Evolutionary conservation across 345 rosid species (phyloP).

Genomic region (Pelargonium nanum): DNA sequence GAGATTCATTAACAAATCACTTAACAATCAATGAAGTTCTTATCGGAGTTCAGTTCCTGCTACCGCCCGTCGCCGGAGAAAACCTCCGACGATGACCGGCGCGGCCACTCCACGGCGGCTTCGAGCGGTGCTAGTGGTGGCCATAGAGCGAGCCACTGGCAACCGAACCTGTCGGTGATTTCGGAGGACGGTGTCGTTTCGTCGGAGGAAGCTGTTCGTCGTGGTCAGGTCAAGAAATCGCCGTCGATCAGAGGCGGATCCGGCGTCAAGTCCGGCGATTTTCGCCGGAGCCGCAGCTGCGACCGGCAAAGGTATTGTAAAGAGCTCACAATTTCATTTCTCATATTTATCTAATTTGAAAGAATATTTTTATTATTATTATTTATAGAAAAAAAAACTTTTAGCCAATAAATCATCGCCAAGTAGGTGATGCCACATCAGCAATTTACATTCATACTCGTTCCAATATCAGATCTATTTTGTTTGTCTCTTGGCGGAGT

Average conservation of each 20-base stretch:
- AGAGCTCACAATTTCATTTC: too few species aligned
- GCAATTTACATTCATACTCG: too few species aligned
- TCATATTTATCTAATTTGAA: too few species aligned
- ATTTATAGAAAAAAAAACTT: neutral
- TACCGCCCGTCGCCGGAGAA: neutral
- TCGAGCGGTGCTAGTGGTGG: too few species aligned
- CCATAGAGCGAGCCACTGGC: neutral
- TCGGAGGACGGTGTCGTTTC: neutral
- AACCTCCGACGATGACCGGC: too few species aligned
- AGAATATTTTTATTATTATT: too few species aligned
- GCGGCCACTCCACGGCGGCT: too few species aligned
- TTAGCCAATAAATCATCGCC: too few species aligned
- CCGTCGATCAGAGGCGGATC: neutral
- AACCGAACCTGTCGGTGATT: neutral
- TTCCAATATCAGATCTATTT: too few species aligned
- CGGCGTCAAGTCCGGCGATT: neutral
- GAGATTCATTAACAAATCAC: too few species aligned
- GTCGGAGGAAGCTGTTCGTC: neutral
- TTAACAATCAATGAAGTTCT: neutral
- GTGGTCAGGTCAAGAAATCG: neutral
- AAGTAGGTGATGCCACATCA: too few species aligned
- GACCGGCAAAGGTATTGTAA: neutral
- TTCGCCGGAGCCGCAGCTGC: neutral
- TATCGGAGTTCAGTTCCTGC: neutral
- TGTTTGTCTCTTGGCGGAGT: too few species aligned